Evolutionary conservation across 345 rosid species (phyloP).

Genomic region (Hibiscus tridactylites): DNA sequence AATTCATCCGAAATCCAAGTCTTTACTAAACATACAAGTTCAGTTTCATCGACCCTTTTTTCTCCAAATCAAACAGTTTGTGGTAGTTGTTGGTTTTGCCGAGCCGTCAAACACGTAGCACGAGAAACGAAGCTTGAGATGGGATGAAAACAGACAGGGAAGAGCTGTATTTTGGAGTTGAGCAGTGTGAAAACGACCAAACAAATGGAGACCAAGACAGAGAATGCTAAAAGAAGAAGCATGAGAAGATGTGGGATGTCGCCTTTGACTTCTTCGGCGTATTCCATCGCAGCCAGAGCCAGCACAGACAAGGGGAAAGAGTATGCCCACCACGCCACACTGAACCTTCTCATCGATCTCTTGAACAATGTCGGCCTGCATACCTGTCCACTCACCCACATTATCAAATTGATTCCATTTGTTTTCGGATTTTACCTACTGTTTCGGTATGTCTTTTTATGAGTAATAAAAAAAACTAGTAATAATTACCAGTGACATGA

Average conservation of each 20-base stretch:
- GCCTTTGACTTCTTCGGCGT: neutral
- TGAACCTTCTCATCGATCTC: neutral
- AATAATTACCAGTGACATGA: conserved; percentile 24
- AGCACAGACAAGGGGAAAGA: neutral
- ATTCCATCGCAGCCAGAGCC: neutral
- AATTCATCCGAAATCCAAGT: neutral
- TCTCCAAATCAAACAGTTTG: neutral
- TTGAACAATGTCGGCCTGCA: neutral
- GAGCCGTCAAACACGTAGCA: neutral
- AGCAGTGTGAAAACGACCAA: neutral
- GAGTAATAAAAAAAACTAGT: no score
- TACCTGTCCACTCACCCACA: neutral
- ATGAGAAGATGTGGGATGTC: neutral
- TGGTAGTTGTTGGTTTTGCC: neutral
- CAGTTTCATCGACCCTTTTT: neutral
- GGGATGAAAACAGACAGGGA: neutral
- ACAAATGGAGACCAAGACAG: neutral
- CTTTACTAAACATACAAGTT: neutral
- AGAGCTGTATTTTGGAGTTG: neutral
- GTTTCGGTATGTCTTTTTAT: no score
- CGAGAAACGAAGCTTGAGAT: neutral
- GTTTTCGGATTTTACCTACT: no score
- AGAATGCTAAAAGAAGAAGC: neutral
- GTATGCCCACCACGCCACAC: neutral
- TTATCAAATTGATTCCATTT: no score